These are phyloP conservation scores for Plasmodium coatneyi DNA, from an alignment of 169 alveolate genomes.

Conservation along the genomic window DNA sequence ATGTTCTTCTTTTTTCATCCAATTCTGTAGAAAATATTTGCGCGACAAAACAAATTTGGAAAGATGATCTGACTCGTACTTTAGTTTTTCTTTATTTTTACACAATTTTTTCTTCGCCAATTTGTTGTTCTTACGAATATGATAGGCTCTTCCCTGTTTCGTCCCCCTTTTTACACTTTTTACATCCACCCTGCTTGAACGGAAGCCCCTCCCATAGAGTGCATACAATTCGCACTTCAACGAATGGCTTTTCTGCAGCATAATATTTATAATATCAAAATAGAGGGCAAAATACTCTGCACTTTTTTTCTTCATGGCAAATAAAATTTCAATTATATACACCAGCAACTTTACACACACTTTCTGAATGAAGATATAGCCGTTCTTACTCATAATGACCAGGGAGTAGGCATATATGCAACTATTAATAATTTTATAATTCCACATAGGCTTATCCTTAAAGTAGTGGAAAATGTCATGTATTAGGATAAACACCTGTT, in stretches of 20 bases:
- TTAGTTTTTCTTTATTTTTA: neutral
- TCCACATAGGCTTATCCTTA: constrained; percentile 64
- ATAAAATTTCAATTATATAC: constrained; percentile 22
- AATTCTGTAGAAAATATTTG: neutral
- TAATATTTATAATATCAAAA: constrained; percentile 41
- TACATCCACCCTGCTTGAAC: neutral
- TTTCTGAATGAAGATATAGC: constrained; percentile 51
- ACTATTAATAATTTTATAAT: constrained; percentile 24
- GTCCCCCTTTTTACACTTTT: neutral
- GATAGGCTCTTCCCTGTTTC: neutral
- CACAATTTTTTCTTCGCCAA: neutral
- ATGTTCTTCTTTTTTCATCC: neutral
- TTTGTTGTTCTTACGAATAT: neutral
- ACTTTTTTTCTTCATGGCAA: constrained; percentile 34
- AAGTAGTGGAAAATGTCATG: constrained; percentile 63
- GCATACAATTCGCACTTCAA: constrained; percentile 37
- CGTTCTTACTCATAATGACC: constrained; percentile 22
- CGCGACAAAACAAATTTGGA: neutral
- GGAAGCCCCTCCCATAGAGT: neutral
- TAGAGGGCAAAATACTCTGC: constrained; percentile 17
- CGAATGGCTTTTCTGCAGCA: constrained; percentile 53
- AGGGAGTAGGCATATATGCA: constrained; percentile 33
- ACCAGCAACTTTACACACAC: constrained; percentile 42
- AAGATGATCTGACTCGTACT: neutral
- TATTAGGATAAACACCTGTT: constrained; percentile 16